A percentile compares a stretch with the other conserved stretches of the same genome.
Evolutionary conservation across 2,329 filamentous ascomycete genomes (phyloP).

Genomic region (Sporothrix schenckii): DNA sequence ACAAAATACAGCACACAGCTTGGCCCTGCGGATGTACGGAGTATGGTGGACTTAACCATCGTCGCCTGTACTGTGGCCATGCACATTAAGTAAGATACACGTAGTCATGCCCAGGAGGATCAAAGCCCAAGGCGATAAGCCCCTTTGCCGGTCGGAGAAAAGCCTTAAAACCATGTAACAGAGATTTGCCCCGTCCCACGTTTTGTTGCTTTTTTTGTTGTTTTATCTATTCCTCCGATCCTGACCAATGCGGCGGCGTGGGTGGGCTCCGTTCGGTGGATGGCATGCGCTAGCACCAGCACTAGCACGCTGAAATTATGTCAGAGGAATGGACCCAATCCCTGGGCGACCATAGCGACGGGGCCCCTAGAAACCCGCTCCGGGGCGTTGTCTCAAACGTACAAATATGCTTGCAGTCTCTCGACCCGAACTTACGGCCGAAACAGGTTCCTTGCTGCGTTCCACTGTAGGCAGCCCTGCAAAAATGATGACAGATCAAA

Average conservation of each 20-base stretch:
- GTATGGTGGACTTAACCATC: slow-evolving; percentile 12
- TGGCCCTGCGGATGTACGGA: background rate
- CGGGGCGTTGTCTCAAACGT: background rate
- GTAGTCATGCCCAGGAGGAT: too few species aligned
- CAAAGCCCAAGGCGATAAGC: background rate
- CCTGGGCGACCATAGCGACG: background rate
- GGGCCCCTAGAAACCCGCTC: slow-evolving; percentile 2
- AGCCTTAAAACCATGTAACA: slow-evolving; percentile 11
- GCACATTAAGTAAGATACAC: too few species aligned
- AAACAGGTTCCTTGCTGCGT: background rate
- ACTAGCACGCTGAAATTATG: background rate
- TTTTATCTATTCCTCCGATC: background rate
- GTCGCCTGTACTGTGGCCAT: too few species aligned
- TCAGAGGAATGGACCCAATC: background rate
- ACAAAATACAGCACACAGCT: too few species aligned
- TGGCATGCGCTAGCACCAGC: background rate
- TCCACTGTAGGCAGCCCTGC: background rate
- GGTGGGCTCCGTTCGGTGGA: background rate
- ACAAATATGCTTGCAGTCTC: too few species aligned
- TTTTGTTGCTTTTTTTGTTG: background rate
- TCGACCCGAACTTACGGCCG: slow-evolving; percentile 19
- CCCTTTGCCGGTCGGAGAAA: background rate
- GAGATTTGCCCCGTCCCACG: background rate
- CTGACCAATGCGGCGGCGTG: background rate
- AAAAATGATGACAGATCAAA: slow-evolving; percentile 19